These are phyloP conservation scores for Diversispora epigaea DNA, from an alignment of 192 early-diverging fungal species.

Conservation along the genomic window DNA sequence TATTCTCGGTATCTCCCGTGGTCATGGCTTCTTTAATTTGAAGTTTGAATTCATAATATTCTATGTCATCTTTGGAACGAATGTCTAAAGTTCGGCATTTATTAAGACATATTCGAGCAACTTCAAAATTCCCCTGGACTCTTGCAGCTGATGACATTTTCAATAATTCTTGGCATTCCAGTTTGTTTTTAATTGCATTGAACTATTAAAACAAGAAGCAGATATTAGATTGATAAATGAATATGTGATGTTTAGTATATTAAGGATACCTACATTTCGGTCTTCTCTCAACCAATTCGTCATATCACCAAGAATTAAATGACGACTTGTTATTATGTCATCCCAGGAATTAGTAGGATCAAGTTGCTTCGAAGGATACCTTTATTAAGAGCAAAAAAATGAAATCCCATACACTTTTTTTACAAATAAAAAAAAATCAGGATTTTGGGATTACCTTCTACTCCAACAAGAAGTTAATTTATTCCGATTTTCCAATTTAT, in stretches of 20 bases:
- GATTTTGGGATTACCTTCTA: neutral
- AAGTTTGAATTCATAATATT: conserved; percentile 36
- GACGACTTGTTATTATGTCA: conserved; percentile 10
- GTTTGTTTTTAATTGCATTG: conserved; percentile 18
- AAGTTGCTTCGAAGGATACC: conserved; percentile 42
- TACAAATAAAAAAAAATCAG: neutral
- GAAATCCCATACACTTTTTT: neutral
- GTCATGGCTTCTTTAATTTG: conserved; percentile 27
- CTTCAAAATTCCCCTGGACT: conserved; percentile 56
- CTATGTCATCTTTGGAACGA: conserved; percentile 29
- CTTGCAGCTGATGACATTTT: conserved; percentile 59
- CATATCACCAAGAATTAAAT: neutral
- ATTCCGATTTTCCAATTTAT: conserved; percentile 12
- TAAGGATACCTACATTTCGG: neutral
- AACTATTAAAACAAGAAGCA: conserved; percentile 26
- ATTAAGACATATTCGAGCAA: conserved; percentile 52
- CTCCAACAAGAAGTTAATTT: neutral
- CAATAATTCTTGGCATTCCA: conserved; percentile 35
- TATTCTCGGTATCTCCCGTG: conserved; percentile 22
- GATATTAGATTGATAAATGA: too few species aligned
- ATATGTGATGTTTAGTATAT: too few species aligned
- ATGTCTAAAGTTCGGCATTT: conserved; percentile 39
- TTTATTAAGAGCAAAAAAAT: neutral
- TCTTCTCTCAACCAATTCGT: neutral
- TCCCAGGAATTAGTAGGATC: conserved; percentile 43